Evolutionary conservation across 108 stramenopile species (phyloP).

Genomic region (Cyclostephanos invisitatus): DNA sequence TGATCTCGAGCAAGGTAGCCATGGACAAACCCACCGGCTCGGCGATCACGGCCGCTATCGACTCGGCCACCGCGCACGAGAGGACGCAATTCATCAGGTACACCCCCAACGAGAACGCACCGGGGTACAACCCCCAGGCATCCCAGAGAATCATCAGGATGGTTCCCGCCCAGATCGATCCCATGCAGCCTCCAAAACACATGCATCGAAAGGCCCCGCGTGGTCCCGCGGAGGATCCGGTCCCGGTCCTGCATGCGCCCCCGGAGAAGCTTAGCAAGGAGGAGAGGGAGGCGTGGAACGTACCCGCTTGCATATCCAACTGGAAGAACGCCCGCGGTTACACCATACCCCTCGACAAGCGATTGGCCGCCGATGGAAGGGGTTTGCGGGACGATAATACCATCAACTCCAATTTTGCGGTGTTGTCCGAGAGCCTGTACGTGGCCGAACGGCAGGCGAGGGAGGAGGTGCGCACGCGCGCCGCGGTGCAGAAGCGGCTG

Average conservation of each 20-base stretch:
- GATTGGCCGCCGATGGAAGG: conserved; percentile 98
- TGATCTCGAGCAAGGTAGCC: conserved; percentile 80
- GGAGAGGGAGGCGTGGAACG: conserved; percentile 95
- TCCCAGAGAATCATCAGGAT: conserved; percentile 96
- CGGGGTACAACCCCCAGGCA: conserved; percentile 94
- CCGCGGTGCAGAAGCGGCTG: conserved; percentile 88
- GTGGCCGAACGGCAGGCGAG: conserved; percentile 95
- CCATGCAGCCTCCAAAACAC: conserved; percentile 99
- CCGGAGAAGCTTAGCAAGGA: conserved; percentile 82
- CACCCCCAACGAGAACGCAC: conserved; percentile 96
- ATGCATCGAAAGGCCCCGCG: conserved; percentile 96
- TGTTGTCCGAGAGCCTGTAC: conserved; percentile 91
- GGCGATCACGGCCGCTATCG: conserved; percentile 72
- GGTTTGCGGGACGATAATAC: conserved; percentile 87
- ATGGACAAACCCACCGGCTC: conserved; percentile 85
- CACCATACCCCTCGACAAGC: conserved; percentile 98
- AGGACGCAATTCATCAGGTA: conserved; percentile 95
- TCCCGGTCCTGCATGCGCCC: conserved; percentile 88
- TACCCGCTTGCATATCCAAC: conserved; percentile 97
- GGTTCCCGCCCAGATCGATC: conserved; percentile 97
- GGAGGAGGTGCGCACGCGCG: conserved; percentile 92
- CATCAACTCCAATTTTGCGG: conserved; percentile 95
- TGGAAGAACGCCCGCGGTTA: conserved; percentile 99
- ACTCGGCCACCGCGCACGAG: conserved; percentile 71
- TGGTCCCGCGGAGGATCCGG: conserved; percentile 91